Evolutionary conservation across 495 filamentous ascomycete species (phyloP).

Genomic region (Hyaloscypha finlandica): DNA sequence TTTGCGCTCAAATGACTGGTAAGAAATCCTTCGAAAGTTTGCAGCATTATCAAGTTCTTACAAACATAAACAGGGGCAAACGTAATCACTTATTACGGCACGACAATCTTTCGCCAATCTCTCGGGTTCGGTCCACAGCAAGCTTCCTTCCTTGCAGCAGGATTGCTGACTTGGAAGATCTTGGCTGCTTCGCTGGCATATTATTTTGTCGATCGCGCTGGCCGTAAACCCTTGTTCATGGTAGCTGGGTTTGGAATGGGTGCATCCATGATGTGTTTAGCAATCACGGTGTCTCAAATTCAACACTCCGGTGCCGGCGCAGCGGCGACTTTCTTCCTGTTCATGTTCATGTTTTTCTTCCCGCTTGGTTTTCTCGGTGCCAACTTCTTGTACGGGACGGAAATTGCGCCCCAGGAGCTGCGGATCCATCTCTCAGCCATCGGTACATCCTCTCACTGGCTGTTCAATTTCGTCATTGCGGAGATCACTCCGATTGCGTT

Average conservation of each 20-base stretch:
- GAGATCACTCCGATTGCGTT: slow-evolving; percentile 61
- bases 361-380: slow-evolving; percentile 59
- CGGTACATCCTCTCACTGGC: slow-evolving; percentile 53
- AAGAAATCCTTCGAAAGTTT: no score
- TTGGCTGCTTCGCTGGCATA: slow-evolving; percentile 59
- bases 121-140: slow-evolving; percentile 48
- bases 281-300: background rate
- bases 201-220: slow-evolving; percentile 74
- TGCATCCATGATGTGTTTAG: background rate
- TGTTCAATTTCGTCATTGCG: slow-evolving; percentile 51
- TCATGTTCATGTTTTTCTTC: slow-evolving; percentile 61
- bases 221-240: slow-evolving; percentile 58
- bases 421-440: slow-evolving; percentile 55
- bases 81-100: slow-evolving; percentile 61
- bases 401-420: slow-evolving; percentile 55
- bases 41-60: no score
- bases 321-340: slow-evolving; percentile 10
- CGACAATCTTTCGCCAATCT: slow-evolving; percentile 60
- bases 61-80: slow-evolving; percentile 46
- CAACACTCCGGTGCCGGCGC: background rate
- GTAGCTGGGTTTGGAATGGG: slow-evolving; percentile 50
- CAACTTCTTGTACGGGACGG: slow-evolving; percentile 60
- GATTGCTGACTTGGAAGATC: slow-evolving; percentile 54
- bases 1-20: slow-evolving; percentile 49
- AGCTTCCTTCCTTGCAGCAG: slow-evolving; percentile 42